Evolutionary conservation across 106 monocot genomes (phyloP), one percentile per base, ranked within the genome.

Genomic region (Acorus gramineus): DNA sequence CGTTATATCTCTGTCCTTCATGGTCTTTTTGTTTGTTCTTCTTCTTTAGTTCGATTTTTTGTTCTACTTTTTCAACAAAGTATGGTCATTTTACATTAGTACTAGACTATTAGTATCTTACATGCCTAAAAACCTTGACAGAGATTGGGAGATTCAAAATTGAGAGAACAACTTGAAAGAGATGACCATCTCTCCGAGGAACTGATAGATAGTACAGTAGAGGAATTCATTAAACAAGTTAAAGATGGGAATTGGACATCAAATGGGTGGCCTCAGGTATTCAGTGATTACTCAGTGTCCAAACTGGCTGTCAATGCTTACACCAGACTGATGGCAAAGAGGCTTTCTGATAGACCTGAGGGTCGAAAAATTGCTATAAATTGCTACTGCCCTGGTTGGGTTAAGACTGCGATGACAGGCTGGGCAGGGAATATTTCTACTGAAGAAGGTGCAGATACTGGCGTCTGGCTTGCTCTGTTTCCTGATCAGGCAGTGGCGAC

Each of bases 351-450:
- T 56, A 80, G 87, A 61, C 73, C 85, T 2, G 76, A 83, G 48
- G 79, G 81, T 8, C 68, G 72, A n/a, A 90, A 73, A 62, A 79
- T 98, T 10, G 71, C 72, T 68, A 66, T 92, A 46, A 98, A 91
- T 64, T 92, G 83, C 63, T 92, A 80, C 55, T 98, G 98, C 68
- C 98, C 91, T 2, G 98, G 98, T 4, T 98, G 91, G 92, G 92
- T 89, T 46, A 98, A 77, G 79, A 98, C 98, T 52, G 76, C 79
- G 56, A 92, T 98, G 98, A 98, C 91, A 50, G 79, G 78, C 14
- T 92, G 92, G 85, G 75, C 63, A 68, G 92, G 98, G n/a, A 92
- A 89, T 52, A 71, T 73, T 61, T 72, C 82, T 5, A 55, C 85
- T 3, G 91, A 85, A 47, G 88, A 88, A 73, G 91, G 73, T 10